Evolutionary conservation across 768 basidiomycete genomes (phyloP).

Genomic region (Mycena rosella): DNA sequence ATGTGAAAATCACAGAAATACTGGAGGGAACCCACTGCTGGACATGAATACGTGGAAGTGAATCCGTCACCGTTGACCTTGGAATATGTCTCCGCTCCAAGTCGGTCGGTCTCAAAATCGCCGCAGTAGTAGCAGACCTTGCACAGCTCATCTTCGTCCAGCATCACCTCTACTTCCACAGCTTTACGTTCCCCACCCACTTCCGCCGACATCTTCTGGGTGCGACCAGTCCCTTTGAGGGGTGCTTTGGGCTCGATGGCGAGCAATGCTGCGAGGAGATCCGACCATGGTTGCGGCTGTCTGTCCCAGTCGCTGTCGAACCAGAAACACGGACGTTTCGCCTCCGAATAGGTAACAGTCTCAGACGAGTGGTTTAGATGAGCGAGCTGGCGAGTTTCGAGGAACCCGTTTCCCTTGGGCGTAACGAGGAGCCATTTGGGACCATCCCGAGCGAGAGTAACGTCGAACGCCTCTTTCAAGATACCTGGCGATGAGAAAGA

Average conservation of each 20-base stretch:
- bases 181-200: constrained; percentile 18
- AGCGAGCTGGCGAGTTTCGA: constrained; percentile 12
- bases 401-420: constrained; percentile 24
- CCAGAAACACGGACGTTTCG: constrained; percentile 15
- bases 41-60: constrained; percentile 5
- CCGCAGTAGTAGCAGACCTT: constrained; percentile 17
- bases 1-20: neutral
- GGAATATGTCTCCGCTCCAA: neutral
- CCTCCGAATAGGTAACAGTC: neutral
- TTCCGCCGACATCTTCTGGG: constrained; percentile 13
- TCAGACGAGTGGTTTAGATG: constrained; percentile 13
- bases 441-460: constrained; percentile 11
- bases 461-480: constrained; percentile 17
- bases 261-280: constrained; percentile 14
- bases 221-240: constrained; percentile 8
- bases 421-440: constrained; percentile 24
- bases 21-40: neutral
- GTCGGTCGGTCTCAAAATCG: constrained; percentile 5
- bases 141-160: constrained; percentile 20
- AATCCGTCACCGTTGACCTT: constrained; percentile 6
- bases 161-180: constrained; percentile 12
- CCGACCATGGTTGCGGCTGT: constrained; percentile 11
- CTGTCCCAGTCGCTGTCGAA: constrained; percentile 29
- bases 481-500: constrained; percentile 15
- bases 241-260: constrained; percentile 21